Evolutionary conservation across 176 grass and related monocot species (phyloP).

Genomic region (Oryza punctata): DNA sequence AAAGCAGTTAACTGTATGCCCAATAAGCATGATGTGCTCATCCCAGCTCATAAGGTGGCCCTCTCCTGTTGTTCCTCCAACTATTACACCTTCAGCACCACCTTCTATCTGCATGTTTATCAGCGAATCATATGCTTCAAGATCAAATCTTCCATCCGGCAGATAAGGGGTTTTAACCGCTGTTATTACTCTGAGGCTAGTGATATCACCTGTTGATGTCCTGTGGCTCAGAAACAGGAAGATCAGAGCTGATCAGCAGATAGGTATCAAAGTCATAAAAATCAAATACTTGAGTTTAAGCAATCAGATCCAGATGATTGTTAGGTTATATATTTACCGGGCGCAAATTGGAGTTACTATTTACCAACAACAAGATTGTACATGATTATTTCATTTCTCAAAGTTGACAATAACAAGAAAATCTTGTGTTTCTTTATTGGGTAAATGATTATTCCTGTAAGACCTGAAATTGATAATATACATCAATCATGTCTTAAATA

Average conservation of each 20-base stretch:
- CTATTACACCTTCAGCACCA: constrained; percentile 86
- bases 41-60: constrained; percentile 99
- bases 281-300: not conserved
- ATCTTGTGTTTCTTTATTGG: not conserved
- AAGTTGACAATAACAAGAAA: not conserved
- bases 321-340: not conserved
- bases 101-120: constrained; percentile 77
- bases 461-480: not conserved
- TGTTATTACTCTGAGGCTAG: constrained; percentile 71
- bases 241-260: constrained; percentile 25
- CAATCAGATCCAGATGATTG: not conserved
- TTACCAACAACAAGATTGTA: not conserved
- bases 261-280: not conserved
- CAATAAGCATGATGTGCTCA: constrained; percentile 96
- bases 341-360: not conserved
- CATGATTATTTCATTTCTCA: constrained; percentile 3
- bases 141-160: constrained; percentile 96
- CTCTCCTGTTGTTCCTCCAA: constrained; percentile 90
- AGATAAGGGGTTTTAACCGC: constrained; percentile 91
- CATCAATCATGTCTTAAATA: not conserved
- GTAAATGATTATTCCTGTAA: not conserved
- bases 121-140: constrained; percentile 89
- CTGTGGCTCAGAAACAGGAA: constrained; percentile 48
- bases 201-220: constrained; percentile 73
- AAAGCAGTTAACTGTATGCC: constrained; percentile 96